Percentiles rank a stretch among this genome's conserved stretches.
These are phyloP conservation scores for Tolypocladium ophioglossoides DNA, from an alignment of 2,329 filamentous ascomycete species.

Conservation along the genomic window DNA sequence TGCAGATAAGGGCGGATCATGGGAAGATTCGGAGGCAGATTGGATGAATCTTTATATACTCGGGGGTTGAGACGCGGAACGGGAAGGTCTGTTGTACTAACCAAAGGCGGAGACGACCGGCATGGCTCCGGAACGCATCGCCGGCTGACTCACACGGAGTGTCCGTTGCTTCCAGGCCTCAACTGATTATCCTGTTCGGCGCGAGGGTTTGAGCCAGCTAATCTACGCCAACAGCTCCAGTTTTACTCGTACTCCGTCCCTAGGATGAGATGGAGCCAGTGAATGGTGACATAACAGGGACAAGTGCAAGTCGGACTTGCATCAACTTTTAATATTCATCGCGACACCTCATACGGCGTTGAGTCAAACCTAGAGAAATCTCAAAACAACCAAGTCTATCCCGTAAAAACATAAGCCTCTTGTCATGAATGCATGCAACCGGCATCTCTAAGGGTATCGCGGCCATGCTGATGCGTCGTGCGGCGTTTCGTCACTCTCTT, in stretches of 20 bases:
- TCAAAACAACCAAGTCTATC: conserved; percentile 22
- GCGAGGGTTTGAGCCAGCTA: neutral
- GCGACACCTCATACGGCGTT: neutral
- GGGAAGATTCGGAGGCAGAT: neutral
- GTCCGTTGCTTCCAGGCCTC: neutral
- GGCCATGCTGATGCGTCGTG: conserved; percentile 17
- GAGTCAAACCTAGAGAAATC: conserved; percentile 7
- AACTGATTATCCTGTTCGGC: neutral
- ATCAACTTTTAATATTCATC: neutral
- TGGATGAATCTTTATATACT: too few species aligned
- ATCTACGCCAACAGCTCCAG: neutral
- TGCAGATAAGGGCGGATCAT: neutral
- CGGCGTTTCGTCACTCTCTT: conserved; percentile 9
- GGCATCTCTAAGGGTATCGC: conserved; percentile 19
- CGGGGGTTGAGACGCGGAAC: neutral
- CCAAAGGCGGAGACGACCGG: neutral
- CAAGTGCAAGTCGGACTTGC: too few species aligned
- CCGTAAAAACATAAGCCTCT: conserved; percentile 15
- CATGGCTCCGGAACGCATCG: neutral
- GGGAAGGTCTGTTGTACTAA: neutral
- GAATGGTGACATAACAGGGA: neutral
- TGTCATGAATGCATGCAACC: conserved; percentile 13
- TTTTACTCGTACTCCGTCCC: too few species aligned
- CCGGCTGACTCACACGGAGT: neutral
- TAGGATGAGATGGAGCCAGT: neutral